These are phyloP conservation scores for Cordyceps cateniannulata DNA, from an alignment of 2,329 filamentous ascomycete species.

Conservation along the genomic window DNA sequence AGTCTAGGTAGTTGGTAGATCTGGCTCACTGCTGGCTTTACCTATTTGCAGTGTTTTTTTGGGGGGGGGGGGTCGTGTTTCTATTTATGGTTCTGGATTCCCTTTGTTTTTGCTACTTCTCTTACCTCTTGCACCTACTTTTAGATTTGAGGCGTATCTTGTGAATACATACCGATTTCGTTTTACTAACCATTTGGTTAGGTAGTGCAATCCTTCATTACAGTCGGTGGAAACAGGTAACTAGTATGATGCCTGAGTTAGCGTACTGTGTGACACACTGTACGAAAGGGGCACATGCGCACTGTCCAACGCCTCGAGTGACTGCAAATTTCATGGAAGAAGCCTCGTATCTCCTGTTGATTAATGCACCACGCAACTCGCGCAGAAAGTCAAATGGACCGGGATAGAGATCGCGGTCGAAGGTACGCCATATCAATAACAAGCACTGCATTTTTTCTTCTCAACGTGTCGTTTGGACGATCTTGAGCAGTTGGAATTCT, in stretches of 20 bases:
- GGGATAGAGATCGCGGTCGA: constrained; percentile 16
- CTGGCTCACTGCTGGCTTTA: not conserved
- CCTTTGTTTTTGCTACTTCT: not conserved
- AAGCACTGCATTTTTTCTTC: not conserved
- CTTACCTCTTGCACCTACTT: too few species aligned
- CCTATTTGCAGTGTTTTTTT: not conserved
- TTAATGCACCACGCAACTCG: not conserved
- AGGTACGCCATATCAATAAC: constrained; percentile 9
- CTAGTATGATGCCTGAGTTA: not conserved
- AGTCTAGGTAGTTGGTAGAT: not conserved
- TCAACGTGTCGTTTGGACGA: not conserved
- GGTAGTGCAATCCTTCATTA: too few species aligned
- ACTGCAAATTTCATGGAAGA: not conserved
- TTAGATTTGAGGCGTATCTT: not conserved
- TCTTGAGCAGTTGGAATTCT: not conserved
- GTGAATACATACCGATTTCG: not conserved
- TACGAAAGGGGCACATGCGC: not conserved
- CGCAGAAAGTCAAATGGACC: constrained; percentile 6
- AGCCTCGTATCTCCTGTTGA: not conserved
- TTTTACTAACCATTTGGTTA: too few species aligned
- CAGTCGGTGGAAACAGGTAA: too few species aligned
- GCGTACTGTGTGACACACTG: not conserved
- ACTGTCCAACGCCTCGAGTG: not conserved
- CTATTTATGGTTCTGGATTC: not conserved
- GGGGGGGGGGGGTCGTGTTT: too few species aligned